Base-by-base conservation (phyloP, 208 protist species). In the Kentomonas sorsogonicus region DNA sequence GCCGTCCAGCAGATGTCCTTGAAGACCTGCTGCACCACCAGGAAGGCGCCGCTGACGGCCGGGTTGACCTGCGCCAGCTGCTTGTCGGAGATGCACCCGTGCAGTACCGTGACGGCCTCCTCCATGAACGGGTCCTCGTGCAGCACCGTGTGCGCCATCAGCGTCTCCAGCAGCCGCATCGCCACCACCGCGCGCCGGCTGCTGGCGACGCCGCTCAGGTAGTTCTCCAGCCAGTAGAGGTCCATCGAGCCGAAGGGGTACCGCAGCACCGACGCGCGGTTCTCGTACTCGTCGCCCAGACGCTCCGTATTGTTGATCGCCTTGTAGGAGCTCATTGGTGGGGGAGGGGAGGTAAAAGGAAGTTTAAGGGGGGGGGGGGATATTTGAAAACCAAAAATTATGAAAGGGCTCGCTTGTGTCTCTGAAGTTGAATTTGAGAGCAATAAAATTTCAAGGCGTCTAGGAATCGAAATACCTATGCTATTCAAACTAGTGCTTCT, bases 101-200 rank as follows among this genome's bases (percentile, higher is more conserved):
- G 53, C 40, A 84, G 81, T 23, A 66, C 53, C 16, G 63, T 74
- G 30, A 81, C 65, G 26, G 79, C 77, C 29, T 84, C 65, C 63
- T 87, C 83, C 48, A 91, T 45, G 55, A 84, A 91, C 27, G 83
- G 83, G 63, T 91, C 83, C 51, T 83, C 76, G 61, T 87, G 76
- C 27, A 86, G 53, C 20, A 91, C 63, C 3, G 83, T 76, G 64
- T 87, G 73, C 33, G 74, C 72, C 77, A 91, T 91, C 26, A 91
- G 68, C 50, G 70, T 78, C 13, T 82, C 73, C 62, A 85, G 73
- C 44, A 91, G 55, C 23, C 77, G 72, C 46, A 75, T 63, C 26
- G 72, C 55, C 16, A 83, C 74, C 0, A 53, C 40, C 23, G 66
- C 59, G 43, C 70, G 75, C 44, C 87, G 78, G 34, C 44, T 55